Percentiles rank a stretch among this genome's conserved stretches.
phyloP scores from a whole-genome alignment of 1,284 basidiomycete genomes.

The Macrocybe sp. region DNA sequence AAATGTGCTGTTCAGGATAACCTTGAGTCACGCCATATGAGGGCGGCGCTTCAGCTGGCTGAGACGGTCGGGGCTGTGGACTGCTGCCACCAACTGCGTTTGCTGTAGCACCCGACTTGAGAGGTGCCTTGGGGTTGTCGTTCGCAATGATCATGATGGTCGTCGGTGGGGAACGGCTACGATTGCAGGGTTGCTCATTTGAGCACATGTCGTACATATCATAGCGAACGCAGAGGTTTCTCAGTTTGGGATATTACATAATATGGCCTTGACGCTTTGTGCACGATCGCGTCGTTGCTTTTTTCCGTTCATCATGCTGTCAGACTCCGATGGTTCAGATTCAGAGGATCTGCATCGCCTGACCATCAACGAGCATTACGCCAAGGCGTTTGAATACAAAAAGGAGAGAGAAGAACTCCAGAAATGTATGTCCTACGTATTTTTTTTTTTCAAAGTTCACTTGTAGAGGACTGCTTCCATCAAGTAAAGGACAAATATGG shows the following conservation, averaged over 20 bases:
- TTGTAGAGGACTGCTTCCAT: conserved; percentile 1
- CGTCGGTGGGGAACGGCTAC: background rate
- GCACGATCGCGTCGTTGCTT: background rate
- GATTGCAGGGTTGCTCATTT: background rate
- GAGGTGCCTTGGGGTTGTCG: conserved; percentile 8
- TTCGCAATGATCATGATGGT: conserved; percentile 9
- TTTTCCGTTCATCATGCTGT: conserved; percentile 22
- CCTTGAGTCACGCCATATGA: conserved; percentile 8
- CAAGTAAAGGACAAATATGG: conserved; percentile 86
- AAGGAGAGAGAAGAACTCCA: conserved; percentile 83
- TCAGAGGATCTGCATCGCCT: conserved; percentile 41
- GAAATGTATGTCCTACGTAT: conserved; percentile 48
- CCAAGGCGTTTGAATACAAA: conserved; percentile 74
- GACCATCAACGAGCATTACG: conserved; percentile 79
- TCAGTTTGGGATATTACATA: too few relatives aligned
- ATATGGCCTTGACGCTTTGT: too few relatives aligned
- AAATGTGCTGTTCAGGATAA: background rate
- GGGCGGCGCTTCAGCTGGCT: conserved; percentile 5
- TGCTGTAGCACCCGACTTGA: background rate
- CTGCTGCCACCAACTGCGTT: background rate
- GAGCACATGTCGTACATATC: background rate
- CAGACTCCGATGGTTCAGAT: conserved; percentile 49
- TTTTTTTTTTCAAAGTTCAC: background rate
- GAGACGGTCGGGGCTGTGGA: background rate
- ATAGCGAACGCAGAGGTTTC: too few relatives aligned